These are phyloP conservation scores for Colletotrichum camelliae DNA, from an alignment of 2,329 filamentous ascomycete species.

Conservation along the genomic window DNA sequence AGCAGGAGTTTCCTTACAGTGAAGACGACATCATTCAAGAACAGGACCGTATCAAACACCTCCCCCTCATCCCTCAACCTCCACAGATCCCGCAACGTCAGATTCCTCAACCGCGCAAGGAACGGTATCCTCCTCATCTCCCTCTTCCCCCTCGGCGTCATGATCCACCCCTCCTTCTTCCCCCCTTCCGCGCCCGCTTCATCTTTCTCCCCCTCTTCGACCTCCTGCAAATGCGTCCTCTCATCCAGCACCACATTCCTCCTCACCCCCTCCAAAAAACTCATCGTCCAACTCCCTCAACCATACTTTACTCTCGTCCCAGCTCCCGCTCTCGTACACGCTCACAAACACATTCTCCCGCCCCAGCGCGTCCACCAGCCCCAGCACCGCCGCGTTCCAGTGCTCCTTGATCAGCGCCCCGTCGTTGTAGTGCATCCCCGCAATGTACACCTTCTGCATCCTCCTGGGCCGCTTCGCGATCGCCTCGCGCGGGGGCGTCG, in stretches of 20 bases:
- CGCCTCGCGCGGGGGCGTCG: not conserved
- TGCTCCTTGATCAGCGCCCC: conserved; percentile 62
- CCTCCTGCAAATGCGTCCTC: conserved; percentile 62
- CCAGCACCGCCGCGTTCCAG: conserved; percentile 67
- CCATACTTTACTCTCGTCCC: conserved; percentile 70
- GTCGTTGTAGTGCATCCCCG: conserved; percentile 73
- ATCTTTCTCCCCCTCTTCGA: conserved; percentile 32
- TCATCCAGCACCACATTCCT: conserved; percentile 63
- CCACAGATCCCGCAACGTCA: conserved; percentile 63
- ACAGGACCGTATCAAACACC: conserved; percentile 64
- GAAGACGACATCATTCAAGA: conserved; percentile 69
- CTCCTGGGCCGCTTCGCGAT: conserved; percentile 27
- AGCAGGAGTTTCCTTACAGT: conserved; percentile 41
- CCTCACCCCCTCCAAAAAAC: conserved; percentile 56
- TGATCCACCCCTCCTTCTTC: conserved; percentile 65
- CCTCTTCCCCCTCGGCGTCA: conserved; percentile 55
- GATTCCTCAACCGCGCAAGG: conserved; percentile 68
- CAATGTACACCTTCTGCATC: conserved; percentile 65
- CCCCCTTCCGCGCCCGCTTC: conserved; percentile 2
- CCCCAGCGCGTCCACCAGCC: conserved; percentile 62
- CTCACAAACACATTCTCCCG: conserved; percentile 71
- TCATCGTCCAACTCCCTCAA: conserved; percentile 60
- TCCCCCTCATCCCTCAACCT: conserved; percentile 54
- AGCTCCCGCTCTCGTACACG: conserved; percentile 72
- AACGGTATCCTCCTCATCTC: conserved; percentile 73